Evolutionary conservation across 1,284 basidiomycete species (phyloP).

Genomic region (Cerioporus squamosus): DNA sequence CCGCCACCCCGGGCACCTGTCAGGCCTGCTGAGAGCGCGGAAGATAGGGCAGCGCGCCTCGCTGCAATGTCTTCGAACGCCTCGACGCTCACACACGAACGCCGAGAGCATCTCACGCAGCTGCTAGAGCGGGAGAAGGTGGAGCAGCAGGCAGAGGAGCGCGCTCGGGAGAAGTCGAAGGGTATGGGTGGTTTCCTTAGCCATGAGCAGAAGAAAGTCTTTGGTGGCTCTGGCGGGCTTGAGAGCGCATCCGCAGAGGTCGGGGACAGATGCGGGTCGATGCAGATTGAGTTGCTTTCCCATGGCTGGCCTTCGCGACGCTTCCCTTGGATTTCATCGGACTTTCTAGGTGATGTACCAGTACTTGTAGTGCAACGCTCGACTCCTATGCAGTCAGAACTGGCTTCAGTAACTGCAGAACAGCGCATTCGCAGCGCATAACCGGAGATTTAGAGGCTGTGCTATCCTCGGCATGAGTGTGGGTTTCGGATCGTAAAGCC

Average conservation of each 20-base stretch:
- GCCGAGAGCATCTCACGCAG: conserved; percentile 66
- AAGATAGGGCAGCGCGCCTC: conserved; percentile 79
- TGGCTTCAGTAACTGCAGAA: too few species aligned
- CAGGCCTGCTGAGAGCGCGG: conserved; percentile 34
- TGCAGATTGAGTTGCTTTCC: conserved; percentile 33
- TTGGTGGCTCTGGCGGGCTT: conserved; percentile 73
- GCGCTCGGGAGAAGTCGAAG: conserved; percentile 62
- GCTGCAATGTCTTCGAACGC: conserved; percentile 88
- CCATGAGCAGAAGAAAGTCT: conserved; percentile 78
- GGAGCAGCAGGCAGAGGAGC: conserved; percentile 68
- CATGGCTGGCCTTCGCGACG: neutral
- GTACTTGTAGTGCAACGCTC: neutral
- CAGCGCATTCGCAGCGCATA: too few species aligned
- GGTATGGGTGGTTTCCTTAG: conserved; percentile 77
- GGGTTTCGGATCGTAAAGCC: neutral
- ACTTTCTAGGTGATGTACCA: neutral
- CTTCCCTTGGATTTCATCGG: neutral
- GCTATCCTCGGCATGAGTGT: neutral
- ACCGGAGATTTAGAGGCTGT: too few species aligned
- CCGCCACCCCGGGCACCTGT: conserved; percentile 37
- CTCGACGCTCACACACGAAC: conserved; percentile 59
- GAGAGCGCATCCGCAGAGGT: conserved; percentile 74
- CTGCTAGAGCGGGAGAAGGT: conserved; percentile 75
- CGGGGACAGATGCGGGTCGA: conserved; percentile 42
- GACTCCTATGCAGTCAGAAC: neutral